These are phyloP conservation scores for Lepidium sativum DNA, from an alignment of 345 rosid genomes.

Conservation along the genomic window DNA sequence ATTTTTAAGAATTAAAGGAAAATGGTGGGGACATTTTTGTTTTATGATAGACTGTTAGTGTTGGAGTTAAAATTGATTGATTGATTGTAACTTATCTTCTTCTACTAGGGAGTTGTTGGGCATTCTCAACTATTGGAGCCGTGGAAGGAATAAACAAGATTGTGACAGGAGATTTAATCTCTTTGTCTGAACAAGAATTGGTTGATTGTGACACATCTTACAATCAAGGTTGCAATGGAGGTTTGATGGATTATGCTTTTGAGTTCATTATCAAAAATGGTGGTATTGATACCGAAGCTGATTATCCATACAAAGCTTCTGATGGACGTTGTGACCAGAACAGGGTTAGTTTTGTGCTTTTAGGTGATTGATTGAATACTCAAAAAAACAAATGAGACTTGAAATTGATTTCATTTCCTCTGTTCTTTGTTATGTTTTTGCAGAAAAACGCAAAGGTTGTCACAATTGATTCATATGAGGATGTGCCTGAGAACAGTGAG, in stretches of 20 bases:
- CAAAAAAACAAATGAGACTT: background rate
- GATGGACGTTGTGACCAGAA: slow-evolving; percentile 57
- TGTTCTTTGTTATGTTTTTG: background rate
- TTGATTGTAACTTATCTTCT: background rate
- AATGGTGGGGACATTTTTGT: background rate
- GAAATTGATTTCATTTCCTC: background rate
- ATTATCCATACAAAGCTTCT: slow-evolving; percentile 64
- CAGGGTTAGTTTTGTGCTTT: slow-evolving; percentile 39
- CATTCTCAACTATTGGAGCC: slow-evolving; percentile 77
- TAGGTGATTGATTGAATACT: background rate
- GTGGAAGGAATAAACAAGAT: slow-evolving; percentile 94
- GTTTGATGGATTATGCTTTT: slow-evolving; percentile 88
- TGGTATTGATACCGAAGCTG: slow-evolving; percentile 74
- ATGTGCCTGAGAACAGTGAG: slow-evolving; percentile 64
- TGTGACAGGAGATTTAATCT: slow-evolving; percentile 63
- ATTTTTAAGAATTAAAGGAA: background rate
- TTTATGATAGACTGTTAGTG: background rate
- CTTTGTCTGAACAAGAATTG: slow-evolving; percentile 85
- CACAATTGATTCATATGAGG: slow-evolving; percentile 56
- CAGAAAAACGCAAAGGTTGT: slow-evolving; percentile 89
- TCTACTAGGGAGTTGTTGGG: slow-evolving; percentile 91
- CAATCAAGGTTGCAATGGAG: slow-evolving; percentile 88
- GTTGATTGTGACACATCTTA: slow-evolving; percentile 77
- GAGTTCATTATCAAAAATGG: slow-evolving; percentile 86
- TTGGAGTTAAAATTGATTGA: background rate